These are phyloP conservation scores for Chalciporus piperatus DNA, from an alignment of 768 basidiomycete species.

Conservation along the genomic window DNA sequence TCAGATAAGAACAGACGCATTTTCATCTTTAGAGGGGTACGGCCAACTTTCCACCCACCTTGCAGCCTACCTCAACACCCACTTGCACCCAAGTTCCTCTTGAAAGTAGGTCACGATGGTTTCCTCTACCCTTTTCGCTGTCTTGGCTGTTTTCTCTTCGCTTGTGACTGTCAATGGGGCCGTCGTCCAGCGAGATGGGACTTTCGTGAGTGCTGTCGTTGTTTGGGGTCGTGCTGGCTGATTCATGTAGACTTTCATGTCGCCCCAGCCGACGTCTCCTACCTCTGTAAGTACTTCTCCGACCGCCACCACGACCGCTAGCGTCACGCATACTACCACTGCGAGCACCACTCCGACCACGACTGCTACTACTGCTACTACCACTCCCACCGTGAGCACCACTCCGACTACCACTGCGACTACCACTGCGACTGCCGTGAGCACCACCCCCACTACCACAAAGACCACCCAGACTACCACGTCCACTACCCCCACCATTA, in stretches of 20 bases:
- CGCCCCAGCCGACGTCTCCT: slow-evolving; percentile 7
- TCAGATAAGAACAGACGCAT: no score
- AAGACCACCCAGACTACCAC: not conserved
- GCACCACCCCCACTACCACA: not conserved
- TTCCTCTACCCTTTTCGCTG: slow-evolving; percentile 4
- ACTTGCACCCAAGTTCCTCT: no score
- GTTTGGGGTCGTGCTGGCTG: no score
- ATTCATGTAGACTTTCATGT: not conserved
- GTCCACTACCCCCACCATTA: not conserved
- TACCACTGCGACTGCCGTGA: not conserved
- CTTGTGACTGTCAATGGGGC: slow-evolving; percentile 15
- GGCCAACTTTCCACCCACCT: no score
- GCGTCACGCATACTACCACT: not conserved
- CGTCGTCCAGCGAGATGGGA: slow-evolving; percentile 15
- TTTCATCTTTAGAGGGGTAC: no score
- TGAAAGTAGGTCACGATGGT: slow-evolving; percentile 3
- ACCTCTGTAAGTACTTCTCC: not conserved
- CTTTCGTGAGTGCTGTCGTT: not conserved
- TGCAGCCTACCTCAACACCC: no score
- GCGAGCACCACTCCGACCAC: not conserved
- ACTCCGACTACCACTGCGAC: not conserved
- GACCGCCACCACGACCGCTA: no score
- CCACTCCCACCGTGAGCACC: no score
- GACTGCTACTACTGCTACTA: no score
- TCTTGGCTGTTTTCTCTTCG: slow-evolving; percentile 9